Base-by-base conservation (phyloP, 2,329 filamentous ascomycete species). In the Aureobasidium melanogenum region DNA sequence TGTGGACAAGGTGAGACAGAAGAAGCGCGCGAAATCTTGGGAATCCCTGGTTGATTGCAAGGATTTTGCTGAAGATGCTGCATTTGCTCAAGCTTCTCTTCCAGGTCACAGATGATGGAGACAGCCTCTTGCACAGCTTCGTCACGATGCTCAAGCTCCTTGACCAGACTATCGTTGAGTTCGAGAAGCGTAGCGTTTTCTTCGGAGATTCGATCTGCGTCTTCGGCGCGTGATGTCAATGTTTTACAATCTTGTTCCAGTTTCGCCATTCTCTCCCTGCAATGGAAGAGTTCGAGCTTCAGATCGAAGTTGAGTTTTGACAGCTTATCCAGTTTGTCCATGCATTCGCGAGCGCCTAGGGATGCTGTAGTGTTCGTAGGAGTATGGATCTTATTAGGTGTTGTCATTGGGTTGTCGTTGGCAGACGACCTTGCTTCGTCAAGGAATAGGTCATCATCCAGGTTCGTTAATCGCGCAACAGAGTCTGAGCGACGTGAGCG, bases 111-210 rank as follows among this genome's bases (percentile, higher is more conserved):
- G 64, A 90, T 90, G 76, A 89, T 84, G 30, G 80, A 78, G 6
- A 89, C 85, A 3, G 87, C 87, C 67, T 90, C 86, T 64, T 86
- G 83, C 1, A 90, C 79, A 5, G 87, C 87, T 68, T 84, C 84
- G 71, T 90, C 87, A 19, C 86, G 79, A 72, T 85, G 85, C 64
- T 88, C 84, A 58, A 89, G 69, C 69, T 88, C 85, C 2, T 74
- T 71, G 22, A 84, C 68, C 36, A 89, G 73, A 63, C 79, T 77
- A 19, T 84, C 80, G 63, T 86, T 86, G 65, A 85, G 77, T 17
- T 83, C 79, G 62, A 81, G 78, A 56, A 83, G 68, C 66, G 85
- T 81, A 50, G 77, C 58, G 46, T 66, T 64, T 61, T 71, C 64
- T 2, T 70, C 69, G 12, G 66, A 52, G 5, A 59, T 44, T 6